Evolutionary conservation across 495 filamentous ascomycete genomes (phyloP).

Genomic region (Neurospora sp.): DNA sequence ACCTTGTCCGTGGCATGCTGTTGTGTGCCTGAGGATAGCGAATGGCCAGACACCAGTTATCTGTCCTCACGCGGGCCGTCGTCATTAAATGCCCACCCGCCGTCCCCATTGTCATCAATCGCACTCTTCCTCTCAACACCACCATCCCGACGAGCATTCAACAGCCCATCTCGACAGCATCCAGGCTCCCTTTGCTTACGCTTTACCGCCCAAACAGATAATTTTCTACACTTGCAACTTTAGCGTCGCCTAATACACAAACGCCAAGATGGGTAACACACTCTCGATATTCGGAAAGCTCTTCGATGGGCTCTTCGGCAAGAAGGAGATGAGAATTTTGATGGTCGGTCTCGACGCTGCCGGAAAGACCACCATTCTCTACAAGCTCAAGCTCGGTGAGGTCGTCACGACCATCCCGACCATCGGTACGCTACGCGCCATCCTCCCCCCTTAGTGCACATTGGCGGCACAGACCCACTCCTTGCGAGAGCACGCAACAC

Average conservation of each 20-base stretch:
- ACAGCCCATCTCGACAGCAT: not conserved
- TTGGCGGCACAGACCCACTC: not conserved
- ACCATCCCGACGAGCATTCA: not conserved
- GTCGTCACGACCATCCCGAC: slow-evolving; percentile 99
- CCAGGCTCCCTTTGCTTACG: slow-evolving; percentile 4
- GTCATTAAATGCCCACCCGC: slow-evolving; percentile 5
- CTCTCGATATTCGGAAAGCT: slow-evolving; percentile 28
- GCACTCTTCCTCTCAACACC: slow-evolving; percentile 1
- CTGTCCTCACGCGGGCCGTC: not conserved
- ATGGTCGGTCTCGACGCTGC: slow-evolving; percentile 99
- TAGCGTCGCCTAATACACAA: slow-evolving; percentile 8
- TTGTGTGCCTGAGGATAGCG: not conserved
- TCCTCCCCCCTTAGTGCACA: not conserved
- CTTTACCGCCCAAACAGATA: slow-evolving; percentile 5
- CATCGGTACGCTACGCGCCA: slow-evolving; percentile 66
- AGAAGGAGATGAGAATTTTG: slow-evolving; percentile 99
- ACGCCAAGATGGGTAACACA: slow-evolving; percentile 24
- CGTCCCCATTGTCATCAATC: slow-evolving; percentile 5
- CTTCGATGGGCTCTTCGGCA: slow-evolving; percentile 90
- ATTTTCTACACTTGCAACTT: slow-evolving; percentile 3
- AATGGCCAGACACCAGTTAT: not conserved
- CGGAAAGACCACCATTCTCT: slow-evolving; percentile 99
- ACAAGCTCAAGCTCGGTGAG: slow-evolving; percentile 99
- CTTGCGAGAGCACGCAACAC: slow-evolving; percentile 4
- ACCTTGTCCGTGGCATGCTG: not conserved